Evolutionary conservation across 2,329 filamentous ascomycete species (phyloP).

Genomic region (Dactylellina drechsleri): DNA sequence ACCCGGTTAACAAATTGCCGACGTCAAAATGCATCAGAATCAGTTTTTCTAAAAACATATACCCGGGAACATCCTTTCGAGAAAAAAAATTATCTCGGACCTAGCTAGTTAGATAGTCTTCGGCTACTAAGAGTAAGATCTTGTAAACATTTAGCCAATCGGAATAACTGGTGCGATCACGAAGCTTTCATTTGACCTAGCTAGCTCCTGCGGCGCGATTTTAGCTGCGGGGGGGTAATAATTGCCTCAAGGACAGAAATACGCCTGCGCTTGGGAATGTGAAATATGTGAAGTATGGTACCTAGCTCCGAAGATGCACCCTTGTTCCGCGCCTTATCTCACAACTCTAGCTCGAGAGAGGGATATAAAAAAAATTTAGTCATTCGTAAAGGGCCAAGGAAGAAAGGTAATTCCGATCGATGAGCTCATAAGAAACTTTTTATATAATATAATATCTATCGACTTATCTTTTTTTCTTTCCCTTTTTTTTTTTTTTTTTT

Average conservation of each 20-base stretch:
- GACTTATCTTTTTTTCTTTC: neutral
- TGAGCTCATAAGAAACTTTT: slow-evolving; percentile 10
- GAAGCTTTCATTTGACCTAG: no score
- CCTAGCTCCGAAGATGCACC: neutral
- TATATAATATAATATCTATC: slow-evolving; percentile 7
- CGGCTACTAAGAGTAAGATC: no score
- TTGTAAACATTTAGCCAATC: no score
- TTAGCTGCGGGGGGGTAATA: slow-evolving; percentile 18
- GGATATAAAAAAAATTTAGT: slow-evolving; percentile 24
- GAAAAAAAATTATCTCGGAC: neutral
- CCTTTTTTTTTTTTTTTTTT: neutral
- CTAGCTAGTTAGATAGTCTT: no score
- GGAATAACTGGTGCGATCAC: no score
- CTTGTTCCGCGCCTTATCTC: slow-evolving; percentile 39
- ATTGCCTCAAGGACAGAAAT: slow-evolving; percentile 35
- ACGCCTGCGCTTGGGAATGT: neutral
- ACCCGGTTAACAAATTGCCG: no score
- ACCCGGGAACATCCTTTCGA: no score
- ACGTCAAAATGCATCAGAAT: no score
- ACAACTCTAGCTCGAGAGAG: slow-evolving; percentile 11
- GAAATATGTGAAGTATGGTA: neutral
- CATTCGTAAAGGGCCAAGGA: neutral
- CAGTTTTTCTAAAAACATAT: no score
- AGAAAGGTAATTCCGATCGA: slow-evolving; percentile 48
- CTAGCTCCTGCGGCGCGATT: neutral